These are phyloP conservation scores for Lentinula detonsa DNA, from an alignment of 768 basidiomycete species.

Conservation along the genomic window DNA sequence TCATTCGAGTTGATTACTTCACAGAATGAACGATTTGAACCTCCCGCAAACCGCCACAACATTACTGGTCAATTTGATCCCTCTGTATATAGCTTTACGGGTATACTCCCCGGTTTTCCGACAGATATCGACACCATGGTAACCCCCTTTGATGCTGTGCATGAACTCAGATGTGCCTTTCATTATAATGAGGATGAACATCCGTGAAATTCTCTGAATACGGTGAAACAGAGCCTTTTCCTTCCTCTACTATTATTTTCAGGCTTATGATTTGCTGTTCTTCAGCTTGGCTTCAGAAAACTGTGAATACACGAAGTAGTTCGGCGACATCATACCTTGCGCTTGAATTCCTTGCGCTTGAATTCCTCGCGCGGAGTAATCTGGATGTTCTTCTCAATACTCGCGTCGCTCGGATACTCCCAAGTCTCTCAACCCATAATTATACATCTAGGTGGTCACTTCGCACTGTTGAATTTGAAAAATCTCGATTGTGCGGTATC, in stretches of 20 bases:
- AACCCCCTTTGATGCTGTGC: slow-evolving; percentile 19
- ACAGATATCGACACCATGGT: slow-evolving; percentile 23
- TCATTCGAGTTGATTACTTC: too few species aligned
- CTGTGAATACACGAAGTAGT: slow-evolving; percentile 16
- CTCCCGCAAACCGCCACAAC: too few species aligned
- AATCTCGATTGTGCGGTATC: neutral
- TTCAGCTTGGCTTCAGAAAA: slow-evolving; percentile 19
- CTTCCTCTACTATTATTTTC: too few species aligned
- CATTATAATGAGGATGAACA: slow-evolving; percentile 31
- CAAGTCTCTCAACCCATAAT: neutral
- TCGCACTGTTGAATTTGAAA: slow-evolving; percentile 5
- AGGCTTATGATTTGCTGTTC: neutral
- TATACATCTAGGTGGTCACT: neutral
- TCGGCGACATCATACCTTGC: slow-evolving; percentile 21
- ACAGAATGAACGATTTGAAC: too few species aligned
- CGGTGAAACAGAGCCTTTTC: slow-evolving; percentile 13
- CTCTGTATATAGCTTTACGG: too few species aligned
- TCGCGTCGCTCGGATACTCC: neutral
- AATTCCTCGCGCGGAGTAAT: neutral
- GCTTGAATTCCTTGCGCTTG: too few species aligned
- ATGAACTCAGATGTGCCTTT: slow-evolving; percentile 28
- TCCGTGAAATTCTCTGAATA: slow-evolving; percentile 26
- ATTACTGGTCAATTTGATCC: too few species aligned
- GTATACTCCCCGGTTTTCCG: too few species aligned
- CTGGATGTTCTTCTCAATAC: slow-evolving; percentile 3